Evolutionary conservation across 164 flowering plant species (phyloP), one percentile per base, ranked within the genome.

Genomic region (Berberis thunbergii): DNA sequence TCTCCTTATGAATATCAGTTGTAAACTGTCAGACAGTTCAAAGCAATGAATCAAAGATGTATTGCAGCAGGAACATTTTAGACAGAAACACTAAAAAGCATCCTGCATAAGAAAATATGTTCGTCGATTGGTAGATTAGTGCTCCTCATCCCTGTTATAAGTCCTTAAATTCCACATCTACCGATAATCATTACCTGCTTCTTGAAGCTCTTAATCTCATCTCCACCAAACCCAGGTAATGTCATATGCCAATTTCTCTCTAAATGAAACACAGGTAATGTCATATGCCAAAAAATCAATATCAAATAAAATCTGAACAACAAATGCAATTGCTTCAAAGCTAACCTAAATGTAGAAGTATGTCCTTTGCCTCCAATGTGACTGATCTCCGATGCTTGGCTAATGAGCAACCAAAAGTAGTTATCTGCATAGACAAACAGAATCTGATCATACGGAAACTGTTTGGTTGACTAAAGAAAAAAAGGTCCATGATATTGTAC

Each of bases 241-340:
- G 87, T 77, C 82, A 87, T 81, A 69, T 91, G 86, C 99, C 99
- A 95, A 66, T 86, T 91, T 77, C 84, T 84, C 66, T 95, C 97
- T 91, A 83, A 39, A 66, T 55, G 58, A 67, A 66, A 63, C 49
- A 4, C 69, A 44, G n/a, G n/a, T n/a, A n/a, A n/a, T n/a, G n/a
- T n/a, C n/a, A n/a, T n/a, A n/a, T n/a, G n/a, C n/a, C 60, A 43
- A 43, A 64, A n/a, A 7, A 57, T 42, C 59, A 46, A 45, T 43
- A 5, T 4, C 3, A 39, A 48, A 52, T 48, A 46, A 3, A 45
- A 60, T 39, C 44, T 44, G 10, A 1, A 56, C 12, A 0, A 44
- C 26, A 60, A 7, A 44, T 13, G 6, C 43, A 5, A 64, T 9
- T 59, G 49, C 52, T 40, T 12, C 45, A 69, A 43, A 66, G 76